Evolutionary conservation across 1,284 basidiomycete species (phyloP).

Genomic region (Trichosporon asahii): DNA sequence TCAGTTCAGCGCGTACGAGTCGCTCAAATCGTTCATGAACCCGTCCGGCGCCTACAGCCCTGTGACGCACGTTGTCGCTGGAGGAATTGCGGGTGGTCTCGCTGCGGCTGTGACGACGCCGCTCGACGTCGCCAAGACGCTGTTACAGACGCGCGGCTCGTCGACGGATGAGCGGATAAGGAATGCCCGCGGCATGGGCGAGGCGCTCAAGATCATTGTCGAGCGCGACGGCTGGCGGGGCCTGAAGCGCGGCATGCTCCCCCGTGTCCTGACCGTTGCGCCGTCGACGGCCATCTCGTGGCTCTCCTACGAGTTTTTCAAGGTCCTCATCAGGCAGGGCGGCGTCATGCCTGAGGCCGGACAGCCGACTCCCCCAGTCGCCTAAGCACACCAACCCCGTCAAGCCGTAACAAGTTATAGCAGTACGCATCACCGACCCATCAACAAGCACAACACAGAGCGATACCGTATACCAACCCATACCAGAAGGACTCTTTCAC

Average conservation of each 20-base stretch:
- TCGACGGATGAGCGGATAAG: conserved; percentile 78
- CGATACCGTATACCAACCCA: conserved; percentile 3
- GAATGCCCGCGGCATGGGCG: conserved; percentile 75
- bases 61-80: conserved; percentile 81
- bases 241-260: conserved; percentile 81
- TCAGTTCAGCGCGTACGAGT: conserved; percentile 96
- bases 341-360: conserved; percentile 46
- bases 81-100: conserved; percentile 87
- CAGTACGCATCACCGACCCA: background rate
- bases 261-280: conserved; percentile 91
- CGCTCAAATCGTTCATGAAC: conserved; percentile 83
- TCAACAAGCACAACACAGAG: background rate
- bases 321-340: conserved; percentile 46
- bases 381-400: no score
- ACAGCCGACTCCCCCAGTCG: conserved; percentile 7
- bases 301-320: conserved; percentile 95
- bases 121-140: conserved; percentile 88
- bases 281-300: conserved; percentile 97
- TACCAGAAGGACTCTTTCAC: background rate
- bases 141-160: conserved; percentile 85
- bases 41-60: conserved; percentile 85
- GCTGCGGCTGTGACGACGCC: conserved; percentile 96
- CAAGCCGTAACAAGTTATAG: background rate
- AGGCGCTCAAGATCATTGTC: conserved; percentile 88
- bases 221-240: conserved; percentile 78